Evolutionary conservation across 225 moss, liverwort and hornwort genomes (phyloP), one percentile per base, ranked within the genome.

Genomic region (Pseudoscleropodium purum): DNA sequence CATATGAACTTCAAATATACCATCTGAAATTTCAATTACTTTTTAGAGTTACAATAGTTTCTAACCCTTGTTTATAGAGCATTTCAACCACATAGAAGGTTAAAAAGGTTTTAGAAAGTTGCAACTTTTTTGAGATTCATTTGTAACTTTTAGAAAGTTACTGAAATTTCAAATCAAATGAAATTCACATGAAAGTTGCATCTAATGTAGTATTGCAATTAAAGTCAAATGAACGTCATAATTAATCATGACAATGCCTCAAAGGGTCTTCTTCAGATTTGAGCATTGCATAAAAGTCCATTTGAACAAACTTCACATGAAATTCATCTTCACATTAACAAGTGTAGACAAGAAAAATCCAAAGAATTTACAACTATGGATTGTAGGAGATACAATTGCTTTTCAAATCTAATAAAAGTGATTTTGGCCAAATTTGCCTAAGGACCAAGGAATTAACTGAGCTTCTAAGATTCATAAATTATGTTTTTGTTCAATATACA

Each of bases 341-440:
- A 15, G 15, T 41, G 5, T 72, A 70, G 70, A 14, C 8, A 7
- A 6, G 11, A n/a, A 7, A 69, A 69, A 7, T 24, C 69, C 13
- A 23, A 70, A 39, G 7, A 39, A 1, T 39, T 13, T 39, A 39
- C 21, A 21, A 11, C 11, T 12, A n/a, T 2, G 23, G 0, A n/a
- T 39, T 39, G 70, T 39, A 39, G 14, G 39, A 39, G 7, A 70
- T 15, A 14, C 4, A 39, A 70, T 24, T 25, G 25, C 25, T 70
- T 25, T 39, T 2, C 13, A 14, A 8, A 1, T n/a, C 1, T 1
- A 0, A n/a, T n/a, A n/a, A n/a, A 70, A 41, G 15, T 41, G 14
- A 70, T 41, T 70, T 41, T 70, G 8, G 26, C 25, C 15, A 70
- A 41, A 15, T 4, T 41, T 39, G 15, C 24, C 13, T 24, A 24